phyloP scores from a whole-genome alignment of 2,329 filamentous ascomycete genomes.

The Epichloe glyceriae region DNA sequence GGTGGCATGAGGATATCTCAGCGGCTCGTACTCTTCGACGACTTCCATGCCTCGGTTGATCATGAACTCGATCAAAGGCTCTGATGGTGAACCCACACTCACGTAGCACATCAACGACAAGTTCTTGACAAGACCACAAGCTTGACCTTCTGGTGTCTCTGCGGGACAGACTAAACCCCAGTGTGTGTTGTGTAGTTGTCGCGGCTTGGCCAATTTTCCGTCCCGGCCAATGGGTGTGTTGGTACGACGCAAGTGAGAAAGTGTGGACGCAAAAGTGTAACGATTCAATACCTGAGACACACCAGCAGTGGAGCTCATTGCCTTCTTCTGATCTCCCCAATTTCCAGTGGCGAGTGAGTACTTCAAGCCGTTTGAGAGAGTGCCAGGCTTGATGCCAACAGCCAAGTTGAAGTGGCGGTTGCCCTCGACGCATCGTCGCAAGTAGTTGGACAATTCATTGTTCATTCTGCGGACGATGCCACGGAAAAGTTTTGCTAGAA shows the following conservation, averaged over 20 bases:
- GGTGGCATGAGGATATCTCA: constrained; percentile 78
- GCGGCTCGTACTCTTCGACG: constrained; percentile 84
- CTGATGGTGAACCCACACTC: constrained; percentile 82
- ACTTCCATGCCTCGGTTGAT: constrained; percentile 92
- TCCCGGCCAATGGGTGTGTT: constrained; percentile 97
- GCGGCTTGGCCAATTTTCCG: constrained; percentile 94
- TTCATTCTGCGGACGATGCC: constrained; percentile 84
- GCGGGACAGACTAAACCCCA: constrained; percentile 97
- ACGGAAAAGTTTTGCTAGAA: constrained; percentile 93
- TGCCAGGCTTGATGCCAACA: constrained; percentile 80
- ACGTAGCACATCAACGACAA: constrained; percentile 96
- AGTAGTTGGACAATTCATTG: constrained; percentile 78
- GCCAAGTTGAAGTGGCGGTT: constrained; percentile 82
- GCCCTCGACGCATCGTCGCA: constrained; percentile 83
- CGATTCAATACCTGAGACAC: constrained; percentile 96
- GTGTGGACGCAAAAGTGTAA: constrained; percentile 91
- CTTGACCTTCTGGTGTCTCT: constrained; percentile 95
- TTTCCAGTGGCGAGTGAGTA: constrained; percentile 97
- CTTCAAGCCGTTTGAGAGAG: constrained; percentile 85
- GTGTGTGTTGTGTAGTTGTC: constrained; percentile 95
- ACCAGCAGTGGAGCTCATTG: constrained; percentile 84
- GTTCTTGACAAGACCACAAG: constrained; percentile 97
- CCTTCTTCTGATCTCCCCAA: constrained; percentile 99
- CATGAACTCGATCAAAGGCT: constrained; percentile 91
- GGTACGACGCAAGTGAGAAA: constrained; percentile 92